Evolutionary conservation across 2,329 filamentous ascomycete genomes (phyloP).

Genomic region (Monosporascus ibericus): DNA sequence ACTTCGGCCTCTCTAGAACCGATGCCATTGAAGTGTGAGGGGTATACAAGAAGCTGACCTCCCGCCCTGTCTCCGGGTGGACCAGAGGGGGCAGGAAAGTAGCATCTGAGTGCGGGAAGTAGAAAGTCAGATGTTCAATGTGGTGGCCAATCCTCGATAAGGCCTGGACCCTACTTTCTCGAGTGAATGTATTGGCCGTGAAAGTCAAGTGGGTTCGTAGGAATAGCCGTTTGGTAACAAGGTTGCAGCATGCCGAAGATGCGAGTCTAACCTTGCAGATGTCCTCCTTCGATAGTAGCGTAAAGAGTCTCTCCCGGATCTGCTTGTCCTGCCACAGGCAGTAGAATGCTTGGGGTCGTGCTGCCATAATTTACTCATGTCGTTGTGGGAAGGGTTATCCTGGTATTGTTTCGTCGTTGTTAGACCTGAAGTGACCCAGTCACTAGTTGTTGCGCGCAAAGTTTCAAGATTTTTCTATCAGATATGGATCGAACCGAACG

Average conservation of each 20-base stretch:
- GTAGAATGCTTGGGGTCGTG: conserved; percentile 45
- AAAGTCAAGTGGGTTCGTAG: conserved; percentile 64
- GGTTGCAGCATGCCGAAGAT: conserved; percentile 64
- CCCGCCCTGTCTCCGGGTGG: conserved; percentile 68
- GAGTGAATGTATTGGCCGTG: conserved; percentile 68
- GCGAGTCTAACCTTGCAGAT: conserved; percentile 58
- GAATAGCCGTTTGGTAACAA: conserved; percentile 66
- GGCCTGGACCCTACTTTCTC: conserved; percentile 64
- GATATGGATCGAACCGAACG: background rate
- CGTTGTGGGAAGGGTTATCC: conserved; percentile 22
- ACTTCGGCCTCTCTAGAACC: conserved; percentile 63
- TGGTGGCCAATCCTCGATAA: conserved; percentile 72
- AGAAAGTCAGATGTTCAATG: conserved; percentile 72
- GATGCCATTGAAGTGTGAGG: conserved; percentile 64
- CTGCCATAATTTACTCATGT: conserved; percentile 49
- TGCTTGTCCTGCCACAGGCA: conserved; percentile 47
- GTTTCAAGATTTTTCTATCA: background rate
- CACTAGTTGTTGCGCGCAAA: conserved; percentile 6
- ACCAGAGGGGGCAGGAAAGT: conserved; percentile 83
- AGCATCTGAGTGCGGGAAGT: conserved; percentile 66
- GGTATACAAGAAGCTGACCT: conserved; percentile 76
- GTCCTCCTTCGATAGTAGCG: conserved; percentile 42
- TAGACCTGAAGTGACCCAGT: conserved; percentile 6
- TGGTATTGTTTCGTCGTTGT: conserved; percentile 8
- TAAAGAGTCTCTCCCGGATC: conserved; percentile 45